Evolutionary conservation across 306 rosid species (phyloP).

Genomic region (Macrotyloma uniflorum): DNA sequence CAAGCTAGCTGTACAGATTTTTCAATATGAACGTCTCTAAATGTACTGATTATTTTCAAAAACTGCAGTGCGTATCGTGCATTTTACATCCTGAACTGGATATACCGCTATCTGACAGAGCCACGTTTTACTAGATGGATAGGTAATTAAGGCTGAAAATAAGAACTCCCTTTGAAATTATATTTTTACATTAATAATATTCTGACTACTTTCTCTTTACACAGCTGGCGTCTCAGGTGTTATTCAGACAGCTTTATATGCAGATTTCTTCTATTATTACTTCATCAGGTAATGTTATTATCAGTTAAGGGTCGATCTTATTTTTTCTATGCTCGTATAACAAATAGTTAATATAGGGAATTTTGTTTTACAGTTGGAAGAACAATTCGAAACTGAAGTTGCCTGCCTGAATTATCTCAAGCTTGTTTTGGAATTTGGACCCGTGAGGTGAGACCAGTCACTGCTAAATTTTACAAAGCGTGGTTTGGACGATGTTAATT

Average conservation of each 20-base stretch:
- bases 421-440: conserved; percentile 37
- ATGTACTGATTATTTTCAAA: conserved; percentile 20
- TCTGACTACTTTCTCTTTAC: conserved; percentile 30
- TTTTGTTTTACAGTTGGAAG: conserved; percentile 83
- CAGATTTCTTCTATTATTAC: conserved; percentile 97
- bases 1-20: background rate
- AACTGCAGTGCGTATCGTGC: conserved; percentile 91
- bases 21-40: conserved; percentile 15
- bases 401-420: conserved; percentile 67
- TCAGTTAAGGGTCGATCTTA: background rate
- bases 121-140: conserved; percentile 75
- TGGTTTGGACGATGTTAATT: conserved; percentile 35
- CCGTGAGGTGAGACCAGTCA: conserved; percentile 36
- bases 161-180: background rate
- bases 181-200: background rate
- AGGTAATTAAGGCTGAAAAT: conserved; percentile 50
- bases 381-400: conserved; percentile 82
- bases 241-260: conserved; percentile 93
- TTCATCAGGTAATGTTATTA: conserved; percentile 65
- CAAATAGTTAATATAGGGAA: background rate
- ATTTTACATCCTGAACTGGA: conserved; percentile 95
- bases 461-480: conserved; percentile 37
- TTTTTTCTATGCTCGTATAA: background rate
- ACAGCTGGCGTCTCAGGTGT: conserved; percentile 84
- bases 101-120: conserved; percentile 91